phyloP scores from a whole-genome alignment of 305 asterid genomes.

The Fraxinus albicans region DNA sequence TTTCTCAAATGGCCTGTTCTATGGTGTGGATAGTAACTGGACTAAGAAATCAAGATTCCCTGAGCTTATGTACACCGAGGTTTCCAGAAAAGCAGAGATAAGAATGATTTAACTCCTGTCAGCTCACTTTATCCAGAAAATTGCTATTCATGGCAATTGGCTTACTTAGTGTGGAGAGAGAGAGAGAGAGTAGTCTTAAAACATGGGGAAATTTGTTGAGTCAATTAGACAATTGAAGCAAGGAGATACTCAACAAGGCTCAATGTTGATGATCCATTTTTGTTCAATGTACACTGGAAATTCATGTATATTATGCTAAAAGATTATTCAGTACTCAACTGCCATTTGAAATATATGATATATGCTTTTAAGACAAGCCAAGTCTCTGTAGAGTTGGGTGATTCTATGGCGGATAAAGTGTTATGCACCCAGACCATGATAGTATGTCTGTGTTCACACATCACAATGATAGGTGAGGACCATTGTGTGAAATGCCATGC shows the following conservation, averaged over 20 bases:
- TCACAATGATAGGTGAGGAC: neutral
- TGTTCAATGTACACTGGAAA: neutral
- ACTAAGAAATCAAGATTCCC: neutral
- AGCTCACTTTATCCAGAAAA: neutral
- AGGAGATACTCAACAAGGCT: neutral
- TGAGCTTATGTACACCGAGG: neutral
- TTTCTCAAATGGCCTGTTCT: too few species aligned
- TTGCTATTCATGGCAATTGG: neutral
- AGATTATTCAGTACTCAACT: neutral
- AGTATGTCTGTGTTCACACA: neutral
- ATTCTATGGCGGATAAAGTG: neutral
- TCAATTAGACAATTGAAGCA: neutral
- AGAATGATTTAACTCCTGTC: neutral
- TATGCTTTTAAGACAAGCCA: neutral
- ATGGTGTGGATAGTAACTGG: neutral
- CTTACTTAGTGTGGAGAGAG: neutral
- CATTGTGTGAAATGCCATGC: neutral
- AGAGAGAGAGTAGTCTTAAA: neutral
- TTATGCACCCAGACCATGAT: neutral
- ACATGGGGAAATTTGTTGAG: neutral
- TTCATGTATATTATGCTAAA: neutral
- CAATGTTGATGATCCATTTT: too few species aligned
- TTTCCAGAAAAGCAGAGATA: neutral
- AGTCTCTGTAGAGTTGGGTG: neutral
- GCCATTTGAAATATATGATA: neutral